Evolutionary conservation across 108 stramenopile species (phyloP), one percentile per base, ranked within the genome.

Genomic region (Skeletonema tropicum): DNA sequence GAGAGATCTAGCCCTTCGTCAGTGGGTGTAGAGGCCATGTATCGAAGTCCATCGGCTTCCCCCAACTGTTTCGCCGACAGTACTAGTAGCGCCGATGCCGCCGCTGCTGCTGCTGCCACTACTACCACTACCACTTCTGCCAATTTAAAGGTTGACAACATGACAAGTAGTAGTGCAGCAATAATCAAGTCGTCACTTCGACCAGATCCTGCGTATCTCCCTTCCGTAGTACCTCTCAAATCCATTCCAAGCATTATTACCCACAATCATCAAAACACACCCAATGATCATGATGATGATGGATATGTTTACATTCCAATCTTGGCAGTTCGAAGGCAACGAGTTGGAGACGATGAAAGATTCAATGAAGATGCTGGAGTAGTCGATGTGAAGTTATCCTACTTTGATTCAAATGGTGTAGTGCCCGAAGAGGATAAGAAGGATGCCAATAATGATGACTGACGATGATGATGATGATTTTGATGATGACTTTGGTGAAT

Each of bases 331-430:
- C 85, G 90, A 32, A 77, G 92, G 67, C 92, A 93, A 66, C 73
- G 94, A 38, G 61, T 84, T 4, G 90, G 90, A 35, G 89, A 93
- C 33, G 92, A 95, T 70, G 94, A 95, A 63, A 63, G 92, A 25
- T 95, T 79, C 68, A 83, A 86, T 19, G 94, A 95, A 85, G 94
- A 95, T 83, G 82, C 94, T 7, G 89, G 85, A 30, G 68, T 92
- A 63, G 82, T 95, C 6, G 94, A 95, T 70, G 52, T 92, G 26
- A 74, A 85, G 26, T 68, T 92, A 0, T 67, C 83, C 3, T 77
- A 87, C 62, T 57, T 77, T 9, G 85, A 92, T 48, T 69, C 63
- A 19, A 48, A 66, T 42, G 89, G 90, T 49, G 52, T 62, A 23
- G 77, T 88, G 1, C 26, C 73, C 26, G 82, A 80, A 33, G 26